Evolutionary conservation across 192 early-diverging fungal species (phyloP), one percentile per base, ranked within the genome.

Genomic region (Coemansia sp.): DNA sequence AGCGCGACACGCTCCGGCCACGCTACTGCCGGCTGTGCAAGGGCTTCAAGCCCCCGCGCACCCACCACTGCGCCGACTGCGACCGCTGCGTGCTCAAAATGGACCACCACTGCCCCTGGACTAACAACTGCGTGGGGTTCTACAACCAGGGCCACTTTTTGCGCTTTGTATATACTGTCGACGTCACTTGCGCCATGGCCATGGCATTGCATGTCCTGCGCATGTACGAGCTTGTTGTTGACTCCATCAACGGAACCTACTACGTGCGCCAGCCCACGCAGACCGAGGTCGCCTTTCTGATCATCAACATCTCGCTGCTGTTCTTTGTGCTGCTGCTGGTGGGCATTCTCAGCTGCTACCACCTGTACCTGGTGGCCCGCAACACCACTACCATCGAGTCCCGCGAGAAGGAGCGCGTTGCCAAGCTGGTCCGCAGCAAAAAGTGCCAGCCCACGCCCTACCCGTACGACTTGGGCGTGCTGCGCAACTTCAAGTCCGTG

Each of bases 61-160:
- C 87, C n/a, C 89, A 90, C 69, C 90, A 92, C 58, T 92, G 90
- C 58, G 62, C 81, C 7, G 75, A 79, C 30, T 92, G 90, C 65
- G 80, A 85, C 43, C 80, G 80, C 30, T 92, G 90, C 78, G 82
- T 90, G 30, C 82, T 92, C 47, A 89, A 87, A 56, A 89, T 92
- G 88, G 90, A 92, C 54, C 90, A 92, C 58, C 90, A 92, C 60
- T 92, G 90, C 43, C 94, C 93, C 6, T 98, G 93, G 92, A 85
- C 93, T 51, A 83, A 85, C 52, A 88, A 88, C 60, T 89, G 88
- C 62, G 86, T 91, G 30, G 89, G 89, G 9, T 85, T 82, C 57
- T 71, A 64, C 57, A 91, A 91, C 69, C 88, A 91, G 66, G 73
- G 80, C 28, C 87, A 84, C 47, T 91, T 91, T 71, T 40, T 89